Conservation (phyloP, 257 asterid genomes). For the Buddleja alternifolia region DNA sequence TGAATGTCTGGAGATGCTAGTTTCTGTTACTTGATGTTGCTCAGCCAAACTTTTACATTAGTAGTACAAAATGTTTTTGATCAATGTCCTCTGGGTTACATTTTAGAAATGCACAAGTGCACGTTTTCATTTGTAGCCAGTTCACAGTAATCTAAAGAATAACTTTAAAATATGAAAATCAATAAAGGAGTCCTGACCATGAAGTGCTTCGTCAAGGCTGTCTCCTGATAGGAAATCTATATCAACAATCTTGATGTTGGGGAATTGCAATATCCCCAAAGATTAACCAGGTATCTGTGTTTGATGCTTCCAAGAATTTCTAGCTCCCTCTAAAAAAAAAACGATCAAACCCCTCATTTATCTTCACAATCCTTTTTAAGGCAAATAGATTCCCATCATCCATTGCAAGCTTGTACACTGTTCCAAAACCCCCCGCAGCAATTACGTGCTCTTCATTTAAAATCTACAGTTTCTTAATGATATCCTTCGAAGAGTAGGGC, state of each 20-base stretch:
- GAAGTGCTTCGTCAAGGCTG: constrained; percentile 89
- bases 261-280: constrained; percentile 91
- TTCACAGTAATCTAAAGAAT: not conserved
- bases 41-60: no score
- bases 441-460: constrained; percentile 83
- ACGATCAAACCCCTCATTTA: constrained; percentile 83
- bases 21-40: no score
- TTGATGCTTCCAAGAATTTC: constrained; percentile 95
- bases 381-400: constrained; percentile 93
- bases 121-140: not conserved
- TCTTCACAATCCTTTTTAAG: constrained; percentile 77
- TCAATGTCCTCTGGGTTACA: no score
- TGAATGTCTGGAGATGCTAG: no score
- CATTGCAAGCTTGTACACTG: constrained; percentile 90
- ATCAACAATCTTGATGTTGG: constrained; percentile 79
- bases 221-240: constrained; percentile 87
- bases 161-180: constrained; percentile 15
- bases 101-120: no score
- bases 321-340: constrained; percentile 91
- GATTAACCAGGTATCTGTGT: constrained; percentile 80
- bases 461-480: constrained; percentile 75
- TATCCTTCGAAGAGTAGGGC: constrained; percentile 91
- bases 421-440: constrained; percentile 96
- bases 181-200: constrained; percentile 52
- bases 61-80: no score